Conservation (phyloP, 768 basidiomycete species). For the Lactifluus volemus region DNA sequence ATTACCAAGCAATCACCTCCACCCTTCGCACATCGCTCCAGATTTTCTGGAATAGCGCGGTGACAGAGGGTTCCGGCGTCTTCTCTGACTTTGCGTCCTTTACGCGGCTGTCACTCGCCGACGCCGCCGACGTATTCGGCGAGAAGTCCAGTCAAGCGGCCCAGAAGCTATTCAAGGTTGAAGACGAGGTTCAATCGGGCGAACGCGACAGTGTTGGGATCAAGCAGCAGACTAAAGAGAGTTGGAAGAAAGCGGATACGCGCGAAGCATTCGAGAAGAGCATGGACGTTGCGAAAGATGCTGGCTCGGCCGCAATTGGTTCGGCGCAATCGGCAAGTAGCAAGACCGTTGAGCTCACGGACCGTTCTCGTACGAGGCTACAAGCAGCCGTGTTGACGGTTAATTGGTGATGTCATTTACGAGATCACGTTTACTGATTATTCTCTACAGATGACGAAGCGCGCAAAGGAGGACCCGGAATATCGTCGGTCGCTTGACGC, state of each 20-base stretch:
- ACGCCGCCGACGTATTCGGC: conserved; percentile 54
- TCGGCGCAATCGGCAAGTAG: conserved; percentile 29
- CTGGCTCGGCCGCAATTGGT: conserved; percentile 45
- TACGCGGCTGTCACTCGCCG: conserved; percentile 52
- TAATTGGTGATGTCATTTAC: neutral
- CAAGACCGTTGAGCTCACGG: conserved; percentile 35
- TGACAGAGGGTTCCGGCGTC: conserved; percentile 45
- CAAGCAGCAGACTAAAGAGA: conserved; percentile 41
- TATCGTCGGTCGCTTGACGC: conserved; percentile 52
- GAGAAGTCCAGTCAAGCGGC: conserved; percentile 43
- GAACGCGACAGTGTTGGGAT: conserved; percentile 50
- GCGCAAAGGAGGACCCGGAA: conserved; percentile 50
- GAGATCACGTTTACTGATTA: neutral
- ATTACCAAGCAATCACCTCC: conserved; percentile 41
- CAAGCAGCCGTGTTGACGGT: conserved; percentile 49
- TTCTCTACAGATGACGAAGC: conserved; percentile 46
- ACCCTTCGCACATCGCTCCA: conserved; percentile 44
- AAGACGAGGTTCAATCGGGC: conserved; percentile 51
- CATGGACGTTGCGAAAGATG: conserved; percentile 55
- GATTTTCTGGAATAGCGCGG: conserved; percentile 44
- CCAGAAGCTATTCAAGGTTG: conserved; percentile 43
- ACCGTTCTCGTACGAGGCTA: conserved; percentile 36
- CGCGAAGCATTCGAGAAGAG: conserved; percentile 54
- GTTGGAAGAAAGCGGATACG: conserved; percentile 33
- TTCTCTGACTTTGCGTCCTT: conserved; percentile 60